These are phyloP conservation scores for Fagopyrum esculentum DNA, from an alignment of 148 eudicot species.

Conservation along the genomic window DNA sequence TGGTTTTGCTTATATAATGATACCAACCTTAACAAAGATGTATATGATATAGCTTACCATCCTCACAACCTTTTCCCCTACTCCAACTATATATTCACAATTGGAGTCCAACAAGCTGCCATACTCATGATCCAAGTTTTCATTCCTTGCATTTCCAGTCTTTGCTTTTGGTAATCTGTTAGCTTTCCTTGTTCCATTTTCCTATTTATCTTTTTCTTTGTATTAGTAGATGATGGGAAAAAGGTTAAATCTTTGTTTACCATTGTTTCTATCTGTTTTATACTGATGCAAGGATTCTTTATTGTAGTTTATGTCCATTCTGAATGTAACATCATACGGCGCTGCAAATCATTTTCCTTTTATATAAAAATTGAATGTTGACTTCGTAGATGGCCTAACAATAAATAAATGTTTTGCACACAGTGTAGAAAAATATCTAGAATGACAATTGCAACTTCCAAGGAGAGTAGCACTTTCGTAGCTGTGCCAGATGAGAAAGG, in stretches of 20 bases:
- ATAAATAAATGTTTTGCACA: neutral
- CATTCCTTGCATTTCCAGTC: no score
- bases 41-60: neutral
- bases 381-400: neutral
- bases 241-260: neutral
- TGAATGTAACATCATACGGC: neutral
- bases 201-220: neutral
- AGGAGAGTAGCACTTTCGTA: slow-evolving; percentile 17
- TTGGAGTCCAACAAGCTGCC: neutral
- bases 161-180: neutral
- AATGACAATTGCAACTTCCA: slow-evolving; percentile 27
- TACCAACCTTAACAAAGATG: neutral
- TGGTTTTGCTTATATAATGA: neutral
- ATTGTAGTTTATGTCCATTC: neutral
- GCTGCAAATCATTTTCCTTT: neutral
- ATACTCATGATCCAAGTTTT: neutral
- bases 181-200: neutral
- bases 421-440: neutral
- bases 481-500: slow-evolving; percentile 27
- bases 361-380: neutral
- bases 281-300: neutral
- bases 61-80: no score
- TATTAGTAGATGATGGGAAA: neutral
- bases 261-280: neutral
- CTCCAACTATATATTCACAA: neutral